Base-by-base conservation (phyloP, 2,329 filamentous ascomycete species). In the Pestalotiopsis sp. region DNA sequence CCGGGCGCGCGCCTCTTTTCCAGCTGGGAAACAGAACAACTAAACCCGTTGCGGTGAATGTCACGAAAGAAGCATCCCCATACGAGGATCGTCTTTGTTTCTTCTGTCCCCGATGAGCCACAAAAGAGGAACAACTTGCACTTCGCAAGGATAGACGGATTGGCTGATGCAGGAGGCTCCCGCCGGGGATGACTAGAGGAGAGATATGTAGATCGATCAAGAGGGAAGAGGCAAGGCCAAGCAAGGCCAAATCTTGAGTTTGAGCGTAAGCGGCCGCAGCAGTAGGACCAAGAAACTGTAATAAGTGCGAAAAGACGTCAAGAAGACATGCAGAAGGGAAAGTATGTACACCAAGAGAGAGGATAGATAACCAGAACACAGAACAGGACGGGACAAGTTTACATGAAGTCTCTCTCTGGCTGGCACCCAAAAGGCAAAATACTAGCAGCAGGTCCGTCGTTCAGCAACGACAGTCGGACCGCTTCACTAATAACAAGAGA, bases 1-100 rank as follows among this genome's bases (percentile, higher is more conserved):
- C 23, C 25, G 59, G 59, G 38, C 27, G 27, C 36, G 31, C 59
- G 59, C 59, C 59, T 61, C 59, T 61, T 61, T 31, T 31, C 27
- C 27, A 31, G 27, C 45, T 52, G 45, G 45, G 20, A 45, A 52
- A 61, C 14, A 61, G 59, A 61, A 39, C 25, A 36, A 61, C 59
- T 61, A 61, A 61, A 61, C 59, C 31, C 27, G 25, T 61, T 61
- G 59, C 59, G 59, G 59, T 36, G 59, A 61, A 61, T 61, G 59
- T 61, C 11, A 61, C 59, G 59, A 61, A 38, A 14, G 13, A 39
- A 27, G 12, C 23, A 38, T 36, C 36, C 59, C 25, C 36, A 61
- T n/a, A n/a, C 20, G 45, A 52, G 31, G 31, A 61, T 20, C 36
- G 36, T 20, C 31, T 61, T 38, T 17, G 36, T 31, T 59, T 13